A percentile compares a stretch with the other conserved stretches of the same genome.
phyloP scores from a whole-genome alignment of 257 asterid species.

The Solanum okadae region DNA sequence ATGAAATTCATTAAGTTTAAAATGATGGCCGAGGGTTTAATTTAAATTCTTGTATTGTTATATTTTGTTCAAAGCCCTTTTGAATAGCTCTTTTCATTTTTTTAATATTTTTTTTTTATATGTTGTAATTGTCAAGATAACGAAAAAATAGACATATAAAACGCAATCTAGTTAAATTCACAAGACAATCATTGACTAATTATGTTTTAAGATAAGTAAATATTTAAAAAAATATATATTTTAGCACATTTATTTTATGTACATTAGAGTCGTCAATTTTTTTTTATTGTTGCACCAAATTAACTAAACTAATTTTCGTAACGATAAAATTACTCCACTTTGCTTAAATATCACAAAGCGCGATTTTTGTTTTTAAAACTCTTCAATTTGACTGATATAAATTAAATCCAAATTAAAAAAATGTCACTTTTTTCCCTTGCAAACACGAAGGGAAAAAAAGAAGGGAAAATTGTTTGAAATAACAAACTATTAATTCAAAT shows the following conservation, averaged over 20 bases:
- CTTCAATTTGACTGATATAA: neutral
- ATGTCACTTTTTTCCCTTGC: neutral
- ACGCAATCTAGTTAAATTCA: neutral
- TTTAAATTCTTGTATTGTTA: neutral
- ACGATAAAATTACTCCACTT: neutral
- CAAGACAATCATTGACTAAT: neutral
- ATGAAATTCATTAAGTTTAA: neutral
- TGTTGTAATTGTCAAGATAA: neutral
- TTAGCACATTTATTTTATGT: neutral
- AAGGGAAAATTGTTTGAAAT: no score
- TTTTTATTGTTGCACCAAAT: neutral
- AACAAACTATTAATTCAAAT: no score
- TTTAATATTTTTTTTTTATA: neutral
- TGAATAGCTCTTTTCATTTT: neutral
- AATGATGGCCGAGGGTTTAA: neutral
- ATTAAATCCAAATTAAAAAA: neutral
- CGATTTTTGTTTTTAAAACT: neutral
- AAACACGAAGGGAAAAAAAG: neutral
- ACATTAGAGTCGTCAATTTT: neutral
- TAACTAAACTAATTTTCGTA: neutral
- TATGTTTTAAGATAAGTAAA: neutral
- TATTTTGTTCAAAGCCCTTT: neutral
- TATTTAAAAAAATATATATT: neutral
- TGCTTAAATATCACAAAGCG: neutral
- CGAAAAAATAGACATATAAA: neutral